Conservation (phyloP, 2,329 filamentous ascomycete genomes). For the Dactylellina sp. region DNA sequence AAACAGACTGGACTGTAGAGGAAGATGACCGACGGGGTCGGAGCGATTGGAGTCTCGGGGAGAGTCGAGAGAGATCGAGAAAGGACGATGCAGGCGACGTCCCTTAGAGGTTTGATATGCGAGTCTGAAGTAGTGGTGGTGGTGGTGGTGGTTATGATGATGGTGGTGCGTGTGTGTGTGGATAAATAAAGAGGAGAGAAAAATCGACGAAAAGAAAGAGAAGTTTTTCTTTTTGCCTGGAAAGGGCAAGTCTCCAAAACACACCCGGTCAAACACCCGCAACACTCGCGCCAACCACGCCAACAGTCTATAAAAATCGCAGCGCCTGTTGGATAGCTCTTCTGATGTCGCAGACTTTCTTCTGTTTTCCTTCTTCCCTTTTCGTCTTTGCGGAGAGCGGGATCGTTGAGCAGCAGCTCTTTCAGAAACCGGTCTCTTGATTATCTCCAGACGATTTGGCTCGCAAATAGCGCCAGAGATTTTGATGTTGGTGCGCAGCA, state of each 20-base stretch:
- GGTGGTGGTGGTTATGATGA: constrained; percentile 15
- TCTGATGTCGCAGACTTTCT: neutral
- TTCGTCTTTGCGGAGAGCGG: neutral
- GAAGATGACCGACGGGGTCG: neutral
- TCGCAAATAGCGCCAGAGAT: neutral
- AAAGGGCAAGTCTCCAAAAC: constrained; percentile 7
- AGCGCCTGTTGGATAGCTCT: neutral
- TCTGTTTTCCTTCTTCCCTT: neutral
- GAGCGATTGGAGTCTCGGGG: neutral
- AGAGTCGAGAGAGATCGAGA: neutral
- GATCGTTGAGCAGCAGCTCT: neutral
- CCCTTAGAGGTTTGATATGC: too few species aligned
- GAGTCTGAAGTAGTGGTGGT: too few species aligned
- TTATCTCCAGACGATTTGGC: neutral
- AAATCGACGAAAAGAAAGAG: constrained; percentile 20
- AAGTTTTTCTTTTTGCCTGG: constrained; percentile 34
- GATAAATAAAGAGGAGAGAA: constrained; percentile 45
- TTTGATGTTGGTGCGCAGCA: constrained; percentile 4
- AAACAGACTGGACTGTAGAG: neutral
- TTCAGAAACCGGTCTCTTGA: neutral
- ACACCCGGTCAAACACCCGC: constrained; percentile 6
- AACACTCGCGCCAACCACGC: constrained; percentile 24
- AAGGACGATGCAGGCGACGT: too few species aligned
- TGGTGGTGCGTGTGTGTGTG: constrained; percentile 26
- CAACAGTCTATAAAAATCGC: constrained; percentile 8